phyloP scores from a whole-genome alignment of 2,329 filamentous ascomycete genomes.

The Chrysoporthe cubensis region DNA sequence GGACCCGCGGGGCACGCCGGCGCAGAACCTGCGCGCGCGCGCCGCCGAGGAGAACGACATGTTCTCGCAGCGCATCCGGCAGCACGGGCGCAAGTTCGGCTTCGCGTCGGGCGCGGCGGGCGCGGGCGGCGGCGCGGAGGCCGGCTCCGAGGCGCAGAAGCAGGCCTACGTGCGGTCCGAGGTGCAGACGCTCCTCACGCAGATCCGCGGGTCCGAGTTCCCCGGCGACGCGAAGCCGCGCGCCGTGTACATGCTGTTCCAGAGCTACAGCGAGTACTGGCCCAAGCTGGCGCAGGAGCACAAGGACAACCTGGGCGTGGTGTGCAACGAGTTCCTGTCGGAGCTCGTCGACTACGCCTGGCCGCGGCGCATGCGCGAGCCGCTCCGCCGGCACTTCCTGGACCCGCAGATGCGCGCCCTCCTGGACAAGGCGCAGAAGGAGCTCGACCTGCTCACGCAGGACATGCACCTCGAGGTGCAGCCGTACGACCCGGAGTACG shows the following conservation, averaged over 20 bases:
- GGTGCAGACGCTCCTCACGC: slow-evolving; percentile 52
- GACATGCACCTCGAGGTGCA: slow-evolving; percentile 58
- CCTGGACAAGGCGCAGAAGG: slow-evolving; percentile 50
- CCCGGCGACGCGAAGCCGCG: slow-evolving; percentile 57
- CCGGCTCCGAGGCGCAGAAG: slow-evolving; percentile 41
- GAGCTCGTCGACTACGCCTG: slow-evolving; percentile 56
- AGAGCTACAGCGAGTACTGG: slow-evolving; percentile 58
- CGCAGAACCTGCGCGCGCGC: slow-evolving; percentile 55
- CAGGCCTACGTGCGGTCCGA: slow-evolving; percentile 52
- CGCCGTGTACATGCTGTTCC: slow-evolving; percentile 58
- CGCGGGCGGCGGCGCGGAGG: slow-evolving; percentile 32
- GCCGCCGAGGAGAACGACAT: slow-evolving; percentile 57
- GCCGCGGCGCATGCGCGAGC: slow-evolving; percentile 56
- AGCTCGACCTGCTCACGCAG: slow-evolving; percentile 50
- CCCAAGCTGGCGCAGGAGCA: slow-evolving; percentile 56
- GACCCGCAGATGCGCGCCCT: slow-evolving; percentile 53
- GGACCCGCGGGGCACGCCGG: slow-evolving; percentile 53
- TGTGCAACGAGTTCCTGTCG: slow-evolving; percentile 57
- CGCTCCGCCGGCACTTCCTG: slow-evolving; percentile 52
- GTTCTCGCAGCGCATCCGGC: slow-evolving; percentile 52
- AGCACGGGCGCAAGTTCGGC: slow-evolving; percentile 53
- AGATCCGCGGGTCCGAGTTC: slow-evolving; percentile 57
- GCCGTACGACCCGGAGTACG: slow-evolving; percentile 58
- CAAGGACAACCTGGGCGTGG: slow-evolving; percentile 57
- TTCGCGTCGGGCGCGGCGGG: slow-evolving; percentile 40